A percentile compares a stretch with the other conserved stretches of the same genome.
Evolutionary conservation across 192 early-diverging fungal species (phyloP).

Genomic region (Mortierella hygrophila): DNA sequence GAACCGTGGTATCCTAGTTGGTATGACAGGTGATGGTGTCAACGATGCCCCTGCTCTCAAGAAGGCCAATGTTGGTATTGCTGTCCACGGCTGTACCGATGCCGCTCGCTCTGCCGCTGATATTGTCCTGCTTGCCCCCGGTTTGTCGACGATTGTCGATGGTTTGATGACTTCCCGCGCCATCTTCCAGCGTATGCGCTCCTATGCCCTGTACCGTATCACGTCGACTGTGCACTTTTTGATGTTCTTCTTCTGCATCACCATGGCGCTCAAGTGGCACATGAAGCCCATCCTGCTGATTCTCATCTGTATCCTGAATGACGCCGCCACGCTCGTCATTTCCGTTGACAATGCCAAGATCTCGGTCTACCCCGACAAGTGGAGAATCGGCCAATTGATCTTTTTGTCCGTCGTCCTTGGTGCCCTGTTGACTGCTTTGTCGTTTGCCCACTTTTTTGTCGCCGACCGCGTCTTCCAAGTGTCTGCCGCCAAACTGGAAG

Average conservation of each 20-base stretch:
- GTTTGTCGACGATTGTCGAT: slow-evolving; percentile 93
- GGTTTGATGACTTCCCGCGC: slow-evolving; percentile 90
- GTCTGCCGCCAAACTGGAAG: slow-evolving; percentile 73
- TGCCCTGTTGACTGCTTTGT: slow-evolving; percentile 77
- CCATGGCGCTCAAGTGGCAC: slow-evolving; percentile 83
- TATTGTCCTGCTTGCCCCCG: slow-evolving; percentile 91
- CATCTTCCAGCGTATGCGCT: slow-evolving; percentile 96
- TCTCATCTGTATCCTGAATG: slow-evolving; percentile 90
- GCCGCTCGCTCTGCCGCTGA: slow-evolving; percentile 95
- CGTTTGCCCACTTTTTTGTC: slow-evolving; percentile 89
- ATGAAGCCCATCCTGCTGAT: slow-evolving; percentile 87
- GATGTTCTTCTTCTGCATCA: slow-evolving; percentile 95
- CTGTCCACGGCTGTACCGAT: slow-evolving; percentile 95
- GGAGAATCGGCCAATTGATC: slow-evolving; percentile 93
- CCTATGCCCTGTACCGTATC: slow-evolving; percentile 94
- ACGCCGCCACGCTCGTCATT: slow-evolving; percentile 93
- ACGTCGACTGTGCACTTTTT: slow-evolving; percentile 96
- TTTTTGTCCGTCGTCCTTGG: slow-evolving; percentile 85
- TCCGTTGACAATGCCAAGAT: slow-evolving; percentile 95
- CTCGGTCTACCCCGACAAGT: slow-evolving; percentile 91
- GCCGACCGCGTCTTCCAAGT: slow-evolving; percentile 76
- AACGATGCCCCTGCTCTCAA: slow-evolving; percentile 99
- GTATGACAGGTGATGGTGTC: slow-evolving; percentile 97
- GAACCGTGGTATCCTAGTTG: slow-evolving; percentile 83
- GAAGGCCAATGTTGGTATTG: slow-evolving; percentile 98